Evolutionary conservation across 2,329 filamentous ascomycete genomes (phyloP).

Genomic region (Xylariaceae sp.): DNA sequence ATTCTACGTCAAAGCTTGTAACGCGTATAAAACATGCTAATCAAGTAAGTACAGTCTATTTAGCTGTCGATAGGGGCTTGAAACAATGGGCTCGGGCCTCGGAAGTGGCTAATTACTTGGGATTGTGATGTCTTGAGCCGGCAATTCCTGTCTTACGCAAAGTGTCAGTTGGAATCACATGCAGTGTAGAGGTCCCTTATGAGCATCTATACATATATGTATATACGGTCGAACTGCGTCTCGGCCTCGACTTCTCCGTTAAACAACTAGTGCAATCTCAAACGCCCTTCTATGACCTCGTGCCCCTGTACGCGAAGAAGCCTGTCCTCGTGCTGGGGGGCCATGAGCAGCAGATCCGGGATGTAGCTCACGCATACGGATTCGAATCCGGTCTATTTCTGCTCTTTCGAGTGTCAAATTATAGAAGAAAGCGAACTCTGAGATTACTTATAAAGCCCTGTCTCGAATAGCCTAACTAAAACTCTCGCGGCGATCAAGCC

Average conservation of each 20-base stretch:
- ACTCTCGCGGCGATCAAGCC: conserved; percentile 31
- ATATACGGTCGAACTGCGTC: conserved; percentile 61
- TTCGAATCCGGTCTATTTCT: too few relatives aligned
- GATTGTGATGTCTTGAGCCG: too few relatives aligned
- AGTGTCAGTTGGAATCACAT: too few relatives aligned
- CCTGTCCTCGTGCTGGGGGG: conserved; percentile 61
- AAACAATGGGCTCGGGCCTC: background rate
- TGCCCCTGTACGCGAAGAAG: conserved; percentile 54
- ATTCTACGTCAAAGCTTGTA: conserved; percentile 32
- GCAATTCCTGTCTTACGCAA: too few relatives aligned
- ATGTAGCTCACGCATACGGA: conserved; percentile 42
- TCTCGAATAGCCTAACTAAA: conserved; percentile 30
- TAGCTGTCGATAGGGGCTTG: background rate
- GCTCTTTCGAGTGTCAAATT: too few relatives aligned
- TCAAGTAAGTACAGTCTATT: conserved; percentile 32
- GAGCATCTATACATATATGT: too few relatives aligned
- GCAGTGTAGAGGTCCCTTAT: too few relatives aligned
- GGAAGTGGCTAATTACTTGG: conserved; percentile 22
- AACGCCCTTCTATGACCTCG: conserved; percentile 70
- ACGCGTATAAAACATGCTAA: conserved; percentile 34
- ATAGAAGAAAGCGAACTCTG: too few relatives aligned
- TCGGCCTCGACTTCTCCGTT: conserved; percentile 52
- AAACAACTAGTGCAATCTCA: conserved; percentile 73
- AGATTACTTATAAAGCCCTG: too few relatives aligned
- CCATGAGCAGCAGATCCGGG: conserved; percentile 42